phyloP scores from a whole-genome alignment of 1,139 yeast genomes.

The Geotrichum aggregatum region DNA sequence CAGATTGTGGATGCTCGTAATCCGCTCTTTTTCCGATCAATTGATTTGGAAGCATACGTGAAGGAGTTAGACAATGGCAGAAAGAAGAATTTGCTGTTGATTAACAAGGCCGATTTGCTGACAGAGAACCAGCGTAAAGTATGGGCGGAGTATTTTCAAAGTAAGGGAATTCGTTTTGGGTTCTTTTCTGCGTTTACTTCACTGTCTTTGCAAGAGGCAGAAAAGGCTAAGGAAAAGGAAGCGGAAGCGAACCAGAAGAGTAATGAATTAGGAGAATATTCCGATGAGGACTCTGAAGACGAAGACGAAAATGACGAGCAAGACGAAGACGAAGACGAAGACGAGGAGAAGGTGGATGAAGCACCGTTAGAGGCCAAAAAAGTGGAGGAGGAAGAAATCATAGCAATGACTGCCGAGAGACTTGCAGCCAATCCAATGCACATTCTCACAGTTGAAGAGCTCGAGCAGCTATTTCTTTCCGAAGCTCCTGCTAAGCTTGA shows the following conservation, averaged over 20 bases:
- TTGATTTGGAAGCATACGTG: conserved; percentile 82
- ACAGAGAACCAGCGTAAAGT: conserved; percentile 67
- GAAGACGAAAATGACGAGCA: conserved; percentile 25
- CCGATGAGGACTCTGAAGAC: conserved; percentile 24
- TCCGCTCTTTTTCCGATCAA: conserved; percentile 84
- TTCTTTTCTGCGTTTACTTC: conserved; percentile 92
- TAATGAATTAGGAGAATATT: conserved; percentile 6
- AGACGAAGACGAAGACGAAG: conserved; percentile 22
- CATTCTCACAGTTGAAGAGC: conserved; percentile 76
- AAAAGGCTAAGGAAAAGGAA: conserved; percentile 22
- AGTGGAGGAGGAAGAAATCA: conserved; percentile 20
- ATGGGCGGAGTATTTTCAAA: conserved; percentile 82
- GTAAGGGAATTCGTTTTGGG: conserved; percentile 70
- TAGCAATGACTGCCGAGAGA: conserved; percentile 15
- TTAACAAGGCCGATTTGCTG: conserved; percentile 90
- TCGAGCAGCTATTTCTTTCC: conserved; percentile 73
- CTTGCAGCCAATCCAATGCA: conserved; percentile 49
- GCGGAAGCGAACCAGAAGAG: not conserved
- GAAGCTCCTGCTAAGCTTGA: conserved; percentile 73
- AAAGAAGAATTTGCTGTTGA: conserved; percentile 75
- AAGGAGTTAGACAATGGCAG: conserved; percentile 59
- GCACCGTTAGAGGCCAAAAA: conserved; percentile 29
- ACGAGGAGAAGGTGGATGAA: conserved; percentile 23
- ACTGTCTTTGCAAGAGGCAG: conserved; percentile 29
- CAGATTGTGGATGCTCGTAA: conserved; percentile 98